A percentile compares a stretch with the other conserved stretches of the same genome.
These are phyloP conservation scores for Boletus eberwhitei DNA, from an alignment of 768 basidiomycete genomes.

Conservation along the genomic window DNA sequence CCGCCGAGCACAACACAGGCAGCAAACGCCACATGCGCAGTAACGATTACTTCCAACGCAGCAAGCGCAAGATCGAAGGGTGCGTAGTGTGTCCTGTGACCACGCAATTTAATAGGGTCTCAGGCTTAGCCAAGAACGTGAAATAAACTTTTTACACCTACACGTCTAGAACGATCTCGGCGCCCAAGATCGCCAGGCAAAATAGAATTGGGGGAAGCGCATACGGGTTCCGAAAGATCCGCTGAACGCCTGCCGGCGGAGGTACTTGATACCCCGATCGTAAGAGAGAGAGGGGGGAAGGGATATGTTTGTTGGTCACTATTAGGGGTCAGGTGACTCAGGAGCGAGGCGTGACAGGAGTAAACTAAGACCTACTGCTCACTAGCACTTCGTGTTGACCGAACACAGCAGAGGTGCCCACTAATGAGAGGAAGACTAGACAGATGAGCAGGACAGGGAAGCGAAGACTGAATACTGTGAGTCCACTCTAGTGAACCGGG, in stretches of 20 bases:
- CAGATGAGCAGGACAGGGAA: slow-evolving; percentile 61
- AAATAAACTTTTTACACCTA: slow-evolving; percentile 37
- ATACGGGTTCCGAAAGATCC: slow-evolving; percentile 72
- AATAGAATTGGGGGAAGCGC: slow-evolving; percentile 60
- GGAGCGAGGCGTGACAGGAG: not conserved
- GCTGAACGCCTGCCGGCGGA: slow-evolving; percentile 9
- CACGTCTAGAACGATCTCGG: slow-evolving; percentile 53
- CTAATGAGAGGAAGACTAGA: slow-evolving; percentile 53
- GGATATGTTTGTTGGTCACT: slow-evolving; percentile 65
- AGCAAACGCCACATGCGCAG: slow-evolving; percentile 81
- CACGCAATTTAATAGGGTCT: not conserved
- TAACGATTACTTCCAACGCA: slow-evolving; percentile 67
- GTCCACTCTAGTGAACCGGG: not conserved
- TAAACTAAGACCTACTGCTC: slow-evolving; percentile 45
- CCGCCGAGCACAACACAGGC: slow-evolving; percentile 82
- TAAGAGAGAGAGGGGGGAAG: slow-evolving; percentile 48
- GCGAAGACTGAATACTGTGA: slow-evolving; percentile 45
- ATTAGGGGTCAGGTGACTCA: slow-evolving; percentile 7
- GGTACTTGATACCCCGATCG: slow-evolving; percentile 21
- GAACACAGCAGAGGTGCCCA: slow-evolving; percentile 54
- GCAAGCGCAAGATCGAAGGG: slow-evolving; percentile 86
- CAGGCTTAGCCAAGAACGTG: not conserved
- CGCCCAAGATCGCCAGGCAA: slow-evolving; percentile 50
- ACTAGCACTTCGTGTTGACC: slow-evolving; percentile 65
- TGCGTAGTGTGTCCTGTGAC: slow-evolving; percentile 51